These are phyloP conservation scores for Fremontodendron californicum DNA, from an alignment of 345 rosid genomes.

Conservation along the genomic window DNA sequence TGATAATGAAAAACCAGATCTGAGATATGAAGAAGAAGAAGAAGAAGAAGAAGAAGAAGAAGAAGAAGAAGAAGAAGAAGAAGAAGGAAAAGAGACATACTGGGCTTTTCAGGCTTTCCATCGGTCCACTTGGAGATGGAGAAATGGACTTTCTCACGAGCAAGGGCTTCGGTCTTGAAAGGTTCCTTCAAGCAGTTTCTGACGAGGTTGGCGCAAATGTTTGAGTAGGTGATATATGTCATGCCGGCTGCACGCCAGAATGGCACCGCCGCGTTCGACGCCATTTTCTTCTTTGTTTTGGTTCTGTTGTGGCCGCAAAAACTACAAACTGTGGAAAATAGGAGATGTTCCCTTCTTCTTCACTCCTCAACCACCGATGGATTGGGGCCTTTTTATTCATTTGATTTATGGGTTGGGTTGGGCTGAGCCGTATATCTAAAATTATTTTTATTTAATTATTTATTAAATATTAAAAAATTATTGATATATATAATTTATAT, in stretches of 20 bases:
- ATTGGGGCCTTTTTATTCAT: too few relatives aligned
- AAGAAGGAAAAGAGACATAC: conserved; percentile 34
- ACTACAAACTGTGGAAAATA: too few relatives aligned
- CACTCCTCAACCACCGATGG: too few relatives aligned
- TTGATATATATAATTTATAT: too few relatives aligned
- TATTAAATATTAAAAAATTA: too few relatives aligned
- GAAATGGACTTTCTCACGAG: conserved; percentile 86
- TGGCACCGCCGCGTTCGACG: conserved; percentile 78
- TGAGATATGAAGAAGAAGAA: neutral
- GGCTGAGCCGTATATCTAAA: too few relatives aligned
- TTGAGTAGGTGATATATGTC: conserved; percentile 75
- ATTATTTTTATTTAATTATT: too few relatives aligned
- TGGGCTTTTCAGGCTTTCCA: conserved; percentile 67
- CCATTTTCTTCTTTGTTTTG: conserved; percentile 57
- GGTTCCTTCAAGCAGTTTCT: conserved; percentile 87
- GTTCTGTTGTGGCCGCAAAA: too few relatives aligned
- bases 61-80: too few relatives aligned
- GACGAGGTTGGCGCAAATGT: conserved; percentile 72
- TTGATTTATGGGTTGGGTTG: too few relatives aligned
- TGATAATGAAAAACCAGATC: neutral
- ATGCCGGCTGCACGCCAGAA: conserved; percentile 95
- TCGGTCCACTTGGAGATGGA: conserved; percentile 62
- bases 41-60: too few relatives aligned
- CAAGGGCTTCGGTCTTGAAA: conserved; percentile 46
- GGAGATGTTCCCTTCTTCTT: too few relatives aligned